These are phyloP conservation scores for Fusarium globosum DNA, from an alignment of 2,329 filamentous ascomycete genomes.

Conservation along the genomic window DNA sequence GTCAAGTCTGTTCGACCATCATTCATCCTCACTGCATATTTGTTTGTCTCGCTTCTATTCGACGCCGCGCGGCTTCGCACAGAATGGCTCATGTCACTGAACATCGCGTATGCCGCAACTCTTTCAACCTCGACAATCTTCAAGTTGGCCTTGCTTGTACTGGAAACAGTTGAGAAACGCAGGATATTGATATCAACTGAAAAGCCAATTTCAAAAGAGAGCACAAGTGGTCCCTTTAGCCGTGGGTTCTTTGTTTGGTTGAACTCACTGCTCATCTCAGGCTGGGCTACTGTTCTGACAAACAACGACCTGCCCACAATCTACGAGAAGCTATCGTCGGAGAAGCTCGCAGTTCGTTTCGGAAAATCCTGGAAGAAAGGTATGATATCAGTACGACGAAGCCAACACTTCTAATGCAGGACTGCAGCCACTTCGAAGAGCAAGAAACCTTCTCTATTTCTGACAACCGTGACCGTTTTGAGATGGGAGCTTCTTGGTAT, in stretches of 20 bases:
- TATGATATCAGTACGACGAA: background rate
- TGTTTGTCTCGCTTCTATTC: slow-evolving; percentile 48
- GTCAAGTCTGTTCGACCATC: slow-evolving; percentile 50
- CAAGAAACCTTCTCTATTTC: slow-evolving; percentile 44
- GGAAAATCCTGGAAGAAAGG: slow-evolving; percentile 40
- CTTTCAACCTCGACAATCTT: slow-evolving; percentile 36
- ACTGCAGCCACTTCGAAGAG: slow-evolving; percentile 19
- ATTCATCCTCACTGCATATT: slow-evolving; percentile 46
- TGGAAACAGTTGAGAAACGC: slow-evolving; percentile 49
- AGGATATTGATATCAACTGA: slow-evolving; percentile 53
- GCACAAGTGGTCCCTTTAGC: slow-evolving; percentile 54
- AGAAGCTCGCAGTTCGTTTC: slow-evolving; percentile 43
- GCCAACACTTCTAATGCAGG: background rate
- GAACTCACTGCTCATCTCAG: slow-evolving; percentile 58
- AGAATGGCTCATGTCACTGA: slow-evolving; percentile 47
- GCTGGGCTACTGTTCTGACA: slow-evolving; percentile 54
- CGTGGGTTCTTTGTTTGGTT: slow-evolving; percentile 51
- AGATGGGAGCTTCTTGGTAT: slow-evolving; percentile 48
- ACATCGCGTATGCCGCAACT: slow-evolving; percentile 41
- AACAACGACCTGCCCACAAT: slow-evolving; percentile 46
- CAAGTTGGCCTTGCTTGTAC: slow-evolving; percentile 43
- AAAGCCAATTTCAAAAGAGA: slow-evolving; percentile 58
- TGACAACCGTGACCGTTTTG: slow-evolving; percentile 40
- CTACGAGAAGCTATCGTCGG: slow-evolving; percentile 47
- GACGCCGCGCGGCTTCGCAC: slow-evolving; percentile 48